Percentiles rank a stretch among this genome's conserved stretches.
These are phyloP conservation scores for Scheffersomyces ergatensis DNA, from an alignment of 805 yeast genomes.

Conservation along the genomic window DNA sequence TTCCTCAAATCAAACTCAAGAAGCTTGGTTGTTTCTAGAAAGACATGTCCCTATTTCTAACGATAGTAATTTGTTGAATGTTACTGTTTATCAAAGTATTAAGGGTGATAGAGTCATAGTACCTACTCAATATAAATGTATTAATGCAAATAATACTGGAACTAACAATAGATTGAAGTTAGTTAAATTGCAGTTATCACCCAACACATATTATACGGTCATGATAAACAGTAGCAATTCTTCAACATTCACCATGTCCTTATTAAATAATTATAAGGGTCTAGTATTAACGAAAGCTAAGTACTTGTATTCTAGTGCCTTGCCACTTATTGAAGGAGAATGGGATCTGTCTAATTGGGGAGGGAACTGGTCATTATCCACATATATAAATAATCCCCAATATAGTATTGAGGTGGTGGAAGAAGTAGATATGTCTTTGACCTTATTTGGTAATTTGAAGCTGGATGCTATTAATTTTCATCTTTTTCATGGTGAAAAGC, in stretches of 20 bases:
- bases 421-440: slow-evolving; percentile 14
- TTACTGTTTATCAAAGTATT: slow-evolving; percentile 20
- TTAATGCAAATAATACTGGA: slow-evolving; percentile 15
- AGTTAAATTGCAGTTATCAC: slow-evolving; percentile 24
- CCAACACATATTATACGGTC: slow-evolving; percentile 24
- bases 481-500: slow-evolving; percentile 37
- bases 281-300: slow-evolving; percentile 27
- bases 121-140: slow-evolving; percentile 18
- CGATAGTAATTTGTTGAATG: slow-evolving; percentile 7
- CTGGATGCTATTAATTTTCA: slow-evolving; percentile 39
- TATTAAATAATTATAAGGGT: slow-evolving; percentile 25
- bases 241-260: slow-evolving; percentile 25
- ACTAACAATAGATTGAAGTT: slow-evolving; percentile 39
- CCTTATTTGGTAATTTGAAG: slow-evolving; percentile 17
- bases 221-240: slow-evolving; percentile 16
- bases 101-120: slow-evolving; percentile 28
- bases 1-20: slow-evolving; percentile 16
- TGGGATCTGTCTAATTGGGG: slow-evolving; percentile 51
- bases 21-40: slow-evolving; percentile 51
- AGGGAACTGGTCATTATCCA: slow-evolving; percentile 50
- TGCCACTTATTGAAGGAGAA: slow-evolving; percentile 25
- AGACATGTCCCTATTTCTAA: slow-evolving; percentile 33
- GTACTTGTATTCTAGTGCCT: slow-evolving; percentile 13
- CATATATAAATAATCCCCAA: slow-evolving; percentile 57
- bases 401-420: slow-evolving; percentile 25